Evolutionary conservation across 495 filamentous ascomycete species (phyloP).

Genomic region (Evernia prunastri): DNA sequence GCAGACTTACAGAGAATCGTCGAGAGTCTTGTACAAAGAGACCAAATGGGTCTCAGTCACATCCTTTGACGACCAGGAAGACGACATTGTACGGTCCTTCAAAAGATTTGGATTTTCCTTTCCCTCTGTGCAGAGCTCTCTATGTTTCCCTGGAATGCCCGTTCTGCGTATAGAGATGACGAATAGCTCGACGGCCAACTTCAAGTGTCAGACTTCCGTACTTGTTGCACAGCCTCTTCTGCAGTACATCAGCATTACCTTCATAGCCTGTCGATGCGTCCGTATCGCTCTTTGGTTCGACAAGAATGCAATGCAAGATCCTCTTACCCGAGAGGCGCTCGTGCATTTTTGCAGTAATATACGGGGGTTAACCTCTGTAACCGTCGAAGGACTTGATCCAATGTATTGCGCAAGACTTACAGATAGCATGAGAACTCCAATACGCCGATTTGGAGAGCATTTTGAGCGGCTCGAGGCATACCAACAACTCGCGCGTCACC

Average conservation of each 20-base stretch:
- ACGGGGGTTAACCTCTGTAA: not conserved
- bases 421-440: not conserved
- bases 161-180: not conserved
- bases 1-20: not conserved
- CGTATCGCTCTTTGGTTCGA: too few species aligned
- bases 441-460: not conserved
- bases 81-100: not conserved
- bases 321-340: too few species aligned
- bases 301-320: too few species aligned
- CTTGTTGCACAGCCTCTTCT: not conserved
- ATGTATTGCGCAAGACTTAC: too few species aligned
- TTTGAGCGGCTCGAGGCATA: not conserved
- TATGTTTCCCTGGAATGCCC: not conserved
- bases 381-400: not conserved
- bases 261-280: too few species aligned
- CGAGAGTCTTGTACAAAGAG: conserved; percentile 2
- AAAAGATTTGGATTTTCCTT: not conserved
- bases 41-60: conserved; percentile 1
- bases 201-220: not conserved
- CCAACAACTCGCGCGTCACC: not conserved
- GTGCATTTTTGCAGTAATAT: too few species aligned
- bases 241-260: too few species aligned
- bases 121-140: too few species aligned
- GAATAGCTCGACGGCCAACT: too few species aligned
- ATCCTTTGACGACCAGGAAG: not conserved